Base-by-base conservation (phyloP, 1,139 yeast genomes). In the Yamadazyma spencermartinsiae region DNA sequence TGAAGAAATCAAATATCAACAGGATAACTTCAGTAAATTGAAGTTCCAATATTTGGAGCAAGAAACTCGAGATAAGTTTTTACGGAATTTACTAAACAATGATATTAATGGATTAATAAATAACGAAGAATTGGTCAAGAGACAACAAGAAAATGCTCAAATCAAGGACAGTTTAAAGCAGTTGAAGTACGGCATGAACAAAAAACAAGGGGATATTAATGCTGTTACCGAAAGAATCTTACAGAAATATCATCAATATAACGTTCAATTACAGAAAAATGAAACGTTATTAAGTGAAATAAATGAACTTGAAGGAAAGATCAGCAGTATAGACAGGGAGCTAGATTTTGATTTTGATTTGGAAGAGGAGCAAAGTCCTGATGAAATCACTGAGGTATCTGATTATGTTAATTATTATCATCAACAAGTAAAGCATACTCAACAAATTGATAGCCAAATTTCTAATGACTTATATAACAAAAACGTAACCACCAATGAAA, bases 41-140 rank as follows among this genome's bases (percentile, higher is more conserved):
- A 80, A 81, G 51, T 79, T 80, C 43, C 72, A 79, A 34, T 82
- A 80, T 52, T 57, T 81, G 35, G 89, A 82, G 51, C 85, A 81
- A 49, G 88, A 81, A 49, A 74, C 86, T 2, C 71, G 84, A 47
- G 85, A 81, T 44, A 72, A 77, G 58, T 82, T 82, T 52, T 60
- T 82, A 32, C 51, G 79, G 35, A 49, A 41, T 4, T 36, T 49
- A 15, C 37, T 49, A 12, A 44, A 46, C 33, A 44, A 41, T 25
- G 49, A 48, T 26, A 28, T 28, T 11, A 35, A 48, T 2, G 49
- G 45, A 1, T 52, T 48, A 11, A 43, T 60, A 9, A 47, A 45
- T 27, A 49, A 52, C 24, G 49, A 44, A n/a, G 59, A 56, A 23
- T 41, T 58, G n/a, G 37, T 44, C 19, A 38, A 36, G 15, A 39